Evolutionary conservation across 805 yeast species (phyloP).

Genomic region (Spathaspora girioi): DNA sequence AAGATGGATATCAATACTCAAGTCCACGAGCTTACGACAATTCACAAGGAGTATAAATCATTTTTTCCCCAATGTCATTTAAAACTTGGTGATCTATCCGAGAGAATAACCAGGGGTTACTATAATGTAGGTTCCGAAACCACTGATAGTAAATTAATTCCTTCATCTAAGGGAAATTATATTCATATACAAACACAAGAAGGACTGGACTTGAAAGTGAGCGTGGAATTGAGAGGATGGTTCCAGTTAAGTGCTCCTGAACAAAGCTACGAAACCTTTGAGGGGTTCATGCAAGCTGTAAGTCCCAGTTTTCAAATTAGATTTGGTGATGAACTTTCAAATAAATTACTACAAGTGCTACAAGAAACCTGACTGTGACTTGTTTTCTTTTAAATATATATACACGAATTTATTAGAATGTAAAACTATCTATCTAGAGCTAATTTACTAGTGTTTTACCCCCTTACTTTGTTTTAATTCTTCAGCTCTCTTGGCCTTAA

Average conservation of each 20-base stretch:
- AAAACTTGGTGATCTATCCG: not conserved
- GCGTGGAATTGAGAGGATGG: constrained; percentile 31
- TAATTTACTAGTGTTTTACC: not conserved
- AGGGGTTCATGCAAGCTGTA: constrained; percentile 23
- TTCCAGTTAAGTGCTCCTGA: constrained; percentile 6
- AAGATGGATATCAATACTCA: constrained; percentile 14
- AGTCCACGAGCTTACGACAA: constrained; percentile 16
- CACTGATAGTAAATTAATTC: not conserved
- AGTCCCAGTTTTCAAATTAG: constrained; percentile 18
- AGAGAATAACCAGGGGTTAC: not conserved
- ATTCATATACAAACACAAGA: constrained; percentile 16
- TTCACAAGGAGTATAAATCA: constrained; percentile 18
- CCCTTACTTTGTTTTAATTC: constrained; percentile 1
- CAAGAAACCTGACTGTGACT: not conserved
- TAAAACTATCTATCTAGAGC: not conserved
- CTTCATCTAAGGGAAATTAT: constrained; percentile 3
- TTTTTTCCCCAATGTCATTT: constrained; percentile 17
- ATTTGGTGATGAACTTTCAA: constrained; percentile 17
- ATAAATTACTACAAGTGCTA: constrained; percentile 12
- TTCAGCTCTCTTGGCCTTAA: constrained; percentile 15
- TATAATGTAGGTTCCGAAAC: too few relatives aligned
- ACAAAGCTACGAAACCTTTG: constrained; percentile 26
- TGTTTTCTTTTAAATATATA: not conserved
- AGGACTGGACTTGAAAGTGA: constrained; percentile 10
- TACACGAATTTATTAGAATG: not conserved